These are phyloP conservation scores for Microsporum audouinii DNA, from an alignment of 2,329 filamentous ascomycete genomes.

Conservation along the genomic window DNA sequence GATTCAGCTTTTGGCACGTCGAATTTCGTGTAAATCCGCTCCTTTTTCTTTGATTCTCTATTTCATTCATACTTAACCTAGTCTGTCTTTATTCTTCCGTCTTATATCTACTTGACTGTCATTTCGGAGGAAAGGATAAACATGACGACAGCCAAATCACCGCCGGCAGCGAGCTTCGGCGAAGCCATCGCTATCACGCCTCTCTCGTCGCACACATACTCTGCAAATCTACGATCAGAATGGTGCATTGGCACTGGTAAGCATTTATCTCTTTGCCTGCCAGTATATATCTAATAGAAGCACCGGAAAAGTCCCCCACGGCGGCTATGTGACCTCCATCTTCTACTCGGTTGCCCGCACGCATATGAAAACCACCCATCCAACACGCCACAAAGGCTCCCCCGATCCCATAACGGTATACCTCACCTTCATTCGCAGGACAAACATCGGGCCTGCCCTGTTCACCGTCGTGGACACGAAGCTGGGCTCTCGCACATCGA, in stretches of 20 bases:
- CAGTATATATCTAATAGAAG: neutral
- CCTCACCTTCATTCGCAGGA: constrained; percentile 54
- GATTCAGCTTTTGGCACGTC: neutral
- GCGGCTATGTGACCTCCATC: constrained; percentile 55
- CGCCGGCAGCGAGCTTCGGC: constrained; percentile 21
- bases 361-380: constrained; percentile 50
- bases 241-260: constrained; percentile 55
- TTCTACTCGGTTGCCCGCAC: constrained; percentile 48
- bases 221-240: constrained; percentile 43
- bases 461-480: constrained; percentile 54
- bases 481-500: constrained; percentile 51
- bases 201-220: constrained; percentile 45
- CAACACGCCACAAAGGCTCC: constrained; percentile 36
- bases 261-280: constrained; percentile 1
- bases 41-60: neutral
- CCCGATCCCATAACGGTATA: constrained; percentile 55
- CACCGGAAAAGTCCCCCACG: constrained; percentile 50
- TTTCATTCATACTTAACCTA: neutral
- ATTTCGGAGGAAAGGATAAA: neutral
- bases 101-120: neutral
- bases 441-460: constrained; percentile 44
- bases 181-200: constrained; percentile 30
- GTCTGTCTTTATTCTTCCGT: neutral
- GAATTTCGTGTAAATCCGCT: neutral
- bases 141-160: constrained; percentile 2